phyloP scores from a whole-genome alignment of 768 basidiomycete genomes.

The Amanita pseudoporphyria region DNA sequence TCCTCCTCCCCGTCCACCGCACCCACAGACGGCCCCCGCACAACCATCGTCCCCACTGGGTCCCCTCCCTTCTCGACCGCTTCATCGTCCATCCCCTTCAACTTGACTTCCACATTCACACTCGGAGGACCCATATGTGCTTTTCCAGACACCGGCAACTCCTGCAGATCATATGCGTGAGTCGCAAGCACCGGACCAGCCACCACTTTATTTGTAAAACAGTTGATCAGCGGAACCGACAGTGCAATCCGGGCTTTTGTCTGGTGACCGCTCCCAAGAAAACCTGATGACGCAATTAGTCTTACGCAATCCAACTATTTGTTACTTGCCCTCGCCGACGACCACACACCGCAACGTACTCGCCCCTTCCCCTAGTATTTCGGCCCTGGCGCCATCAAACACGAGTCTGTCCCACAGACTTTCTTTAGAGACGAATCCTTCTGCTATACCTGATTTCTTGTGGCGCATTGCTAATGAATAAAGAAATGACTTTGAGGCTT shows the following conservation, averaged over 20 bases:
- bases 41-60: slow-evolving; percentile 48
- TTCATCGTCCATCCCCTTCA: slow-evolving; percentile 60
- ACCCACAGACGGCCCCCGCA: slow-evolving; percentile 72
- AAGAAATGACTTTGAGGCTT: slow-evolving; percentile 44
- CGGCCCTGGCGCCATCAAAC: slow-evolving; percentile 56
- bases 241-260: slow-evolving; percentile 52
- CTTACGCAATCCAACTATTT: not conserved
- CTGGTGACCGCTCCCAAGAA: not conserved
- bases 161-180: slow-evolving; percentile 80
- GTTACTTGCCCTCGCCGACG: slow-evolving; percentile 56
- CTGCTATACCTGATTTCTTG: slow-evolving; percentile 55
- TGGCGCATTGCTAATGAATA: slow-evolving; percentile 68
- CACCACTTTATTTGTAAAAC: slow-evolving; percentile 49
- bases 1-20: slow-evolving; percentile 33
- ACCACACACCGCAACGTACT: slow-evolving; percentile 58
- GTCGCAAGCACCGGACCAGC: slow-evolving; percentile 75
- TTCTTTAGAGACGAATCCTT: slow-evolving; percentile 70
- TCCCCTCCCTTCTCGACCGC: slow-evolving; percentile 56
- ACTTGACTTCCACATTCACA: slow-evolving; percentile 77
- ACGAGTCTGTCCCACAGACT: slow-evolving; percentile 81
- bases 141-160: slow-evolving; percentile 31
- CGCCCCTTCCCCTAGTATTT: slow-evolving; percentile 50
- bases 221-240: slow-evolving; percentile 66
- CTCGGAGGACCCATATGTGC: slow-evolving; percentile 69
- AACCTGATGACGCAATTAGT: not conserved